phyloP scores from a whole-genome alignment of 352 stramenopile species.

The Halophytophthora polymorphica region DNA sequence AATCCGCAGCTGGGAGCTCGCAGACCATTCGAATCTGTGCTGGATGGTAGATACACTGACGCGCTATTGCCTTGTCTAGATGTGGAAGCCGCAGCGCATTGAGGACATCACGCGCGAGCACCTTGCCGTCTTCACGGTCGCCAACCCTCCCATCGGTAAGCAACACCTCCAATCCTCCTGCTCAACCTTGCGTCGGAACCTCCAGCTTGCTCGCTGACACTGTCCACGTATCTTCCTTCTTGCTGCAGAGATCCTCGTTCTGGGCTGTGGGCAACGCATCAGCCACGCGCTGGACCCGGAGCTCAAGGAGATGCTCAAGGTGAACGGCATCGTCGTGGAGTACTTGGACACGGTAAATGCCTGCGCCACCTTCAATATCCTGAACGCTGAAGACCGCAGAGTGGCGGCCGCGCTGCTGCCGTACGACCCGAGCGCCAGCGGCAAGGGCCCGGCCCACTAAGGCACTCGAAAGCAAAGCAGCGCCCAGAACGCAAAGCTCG shows the following conservation, averaged over 20 bases:
- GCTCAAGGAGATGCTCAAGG: constrained; percentile 74
- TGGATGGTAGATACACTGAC: too few species aligned
- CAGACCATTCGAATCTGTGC: too few species aligned
- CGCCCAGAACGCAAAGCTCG: neutral
- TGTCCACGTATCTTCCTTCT: neutral
- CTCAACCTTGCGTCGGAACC: constrained; percentile 1
- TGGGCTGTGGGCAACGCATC: constrained; percentile 71
- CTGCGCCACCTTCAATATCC: constrained; percentile 89
- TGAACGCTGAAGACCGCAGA: constrained; percentile 88
- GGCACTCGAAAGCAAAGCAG: neutral
- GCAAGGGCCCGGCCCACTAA: constrained; percentile 10
- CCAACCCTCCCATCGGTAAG: constrained; percentile 69
- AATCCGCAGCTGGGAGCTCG: neutral
- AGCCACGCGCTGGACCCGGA: constrained; percentile 52
- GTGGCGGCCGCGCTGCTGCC: constrained; percentile 80
- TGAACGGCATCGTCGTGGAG: constrained; percentile 83
- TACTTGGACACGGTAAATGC: constrained; percentile 84
- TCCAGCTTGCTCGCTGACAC: neutral
- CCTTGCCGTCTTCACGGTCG: constrained; percentile 69
- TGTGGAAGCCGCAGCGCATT: constrained; percentile 77
- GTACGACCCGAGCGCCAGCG: constrained; percentile 40
- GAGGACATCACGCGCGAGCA: constrained; percentile 82
- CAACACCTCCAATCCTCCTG: neutral
- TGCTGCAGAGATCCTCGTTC: constrained; percentile 68
- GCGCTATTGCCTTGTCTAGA: too few species aligned